These are phyloP conservation scores for Parasitella parasitica DNA, from an alignment of 371 early-diverging fungal genomes.

Conservation along the genomic window DNA sequence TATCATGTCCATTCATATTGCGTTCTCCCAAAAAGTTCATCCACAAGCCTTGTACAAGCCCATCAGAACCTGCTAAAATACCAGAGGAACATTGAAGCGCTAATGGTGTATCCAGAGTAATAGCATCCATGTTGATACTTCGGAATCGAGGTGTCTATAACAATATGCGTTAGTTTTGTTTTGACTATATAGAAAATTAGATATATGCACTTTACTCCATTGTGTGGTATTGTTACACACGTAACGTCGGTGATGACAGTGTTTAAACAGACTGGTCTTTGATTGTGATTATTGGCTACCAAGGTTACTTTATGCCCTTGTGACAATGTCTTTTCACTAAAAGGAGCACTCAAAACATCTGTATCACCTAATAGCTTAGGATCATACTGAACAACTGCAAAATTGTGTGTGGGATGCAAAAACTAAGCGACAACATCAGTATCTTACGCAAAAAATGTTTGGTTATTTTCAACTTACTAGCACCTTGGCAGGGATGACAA, in stretches of 20 bases:
- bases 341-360: conserved; percentile 62
- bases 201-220: conserved; percentile 42
- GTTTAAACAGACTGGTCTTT: conserved; percentile 69
- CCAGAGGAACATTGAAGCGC: conserved; percentile 85
- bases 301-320: conserved; percentile 68
- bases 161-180: not conserved
- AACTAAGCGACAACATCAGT: conserved; percentile 33
- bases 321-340: conserved; percentile 57
- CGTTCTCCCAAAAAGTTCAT: conserved; percentile 79
- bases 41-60: conserved; percentile 84
- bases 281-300: conserved; percentile 81
- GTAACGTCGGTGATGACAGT: conserved; percentile 81
- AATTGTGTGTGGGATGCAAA: conserved; percentile 86
- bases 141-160: conserved; percentile 80
- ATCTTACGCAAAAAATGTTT: not conserved
- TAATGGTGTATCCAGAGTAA: conserved; percentile 85
- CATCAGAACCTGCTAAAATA: conserved; percentile 74
- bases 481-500: conserved; percentile 76
- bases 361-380: conserved; percentile 73
- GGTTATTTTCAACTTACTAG: conserved; percentile 17
- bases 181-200: not conserved
- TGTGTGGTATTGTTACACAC: conserved; percentile 78
- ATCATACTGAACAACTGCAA: conserved; percentile 75
- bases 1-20: conserved; percentile 67
- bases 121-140: conserved; percentile 77